Percentiles rank a stretch among this genome's conserved stretches.
These are phyloP conservation scores for Fusarium lateritium DNA, from an alignment of 2,329 filamentous ascomycete species.

Conservation along the genomic window DNA sequence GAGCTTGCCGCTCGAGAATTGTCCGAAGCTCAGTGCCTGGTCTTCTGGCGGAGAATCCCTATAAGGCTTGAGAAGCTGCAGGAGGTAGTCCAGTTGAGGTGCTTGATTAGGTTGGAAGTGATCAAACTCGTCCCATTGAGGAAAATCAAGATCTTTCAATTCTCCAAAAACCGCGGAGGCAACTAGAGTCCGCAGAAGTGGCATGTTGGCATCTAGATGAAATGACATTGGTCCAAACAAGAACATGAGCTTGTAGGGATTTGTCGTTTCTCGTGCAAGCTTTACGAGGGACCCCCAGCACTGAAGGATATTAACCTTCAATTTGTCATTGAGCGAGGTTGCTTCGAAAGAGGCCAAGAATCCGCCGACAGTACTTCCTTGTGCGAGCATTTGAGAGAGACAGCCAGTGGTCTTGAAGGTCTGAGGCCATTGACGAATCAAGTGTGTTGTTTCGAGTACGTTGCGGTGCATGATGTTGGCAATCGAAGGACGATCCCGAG, in stretches of 20 bases:
- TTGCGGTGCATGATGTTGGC: slow-evolving; percentile 41
- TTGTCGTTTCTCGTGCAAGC: slow-evolving; percentile 13
- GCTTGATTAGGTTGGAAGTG: slow-evolving; percentile 43
- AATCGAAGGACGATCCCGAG: slow-evolving; percentile 41
- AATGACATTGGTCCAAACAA: slow-evolving; percentile 45
- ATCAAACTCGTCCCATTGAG: slow-evolving; percentile 41
- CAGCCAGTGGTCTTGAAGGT: slow-evolving; percentile 36
- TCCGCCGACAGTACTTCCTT: slow-evolving; percentile 34
- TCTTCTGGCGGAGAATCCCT: slow-evolving; percentile 16
- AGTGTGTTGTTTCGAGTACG: slow-evolving; percentile 41
- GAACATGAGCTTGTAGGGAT: slow-evolving; percentile 44
- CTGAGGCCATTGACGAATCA: slow-evolving; percentile 37
- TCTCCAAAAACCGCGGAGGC: slow-evolving; percentile 44
- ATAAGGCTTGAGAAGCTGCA: slow-evolving; percentile 43
- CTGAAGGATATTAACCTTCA: slow-evolving; percentile 39
- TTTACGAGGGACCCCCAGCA: slow-evolving; percentile 42
- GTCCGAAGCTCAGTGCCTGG: slow-evolving; percentile 20
- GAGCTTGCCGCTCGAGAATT: slow-evolving; percentile 45
- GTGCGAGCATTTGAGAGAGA: slow-evolving; percentile 36
- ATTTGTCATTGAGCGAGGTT: slow-evolving; percentile 37
- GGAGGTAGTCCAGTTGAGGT: slow-evolving; percentile 38
- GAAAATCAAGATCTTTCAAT: slow-evolving; percentile 30
- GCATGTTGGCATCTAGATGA: slow-evolving; percentile 36
- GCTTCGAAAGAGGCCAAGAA: slow-evolving; percentile 33
- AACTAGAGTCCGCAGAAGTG: slow-evolving; percentile 41